Conservation (phyloP, 2,329 filamentous ascomycete genomes). For the Colletotrichum falcatum region DNA sequence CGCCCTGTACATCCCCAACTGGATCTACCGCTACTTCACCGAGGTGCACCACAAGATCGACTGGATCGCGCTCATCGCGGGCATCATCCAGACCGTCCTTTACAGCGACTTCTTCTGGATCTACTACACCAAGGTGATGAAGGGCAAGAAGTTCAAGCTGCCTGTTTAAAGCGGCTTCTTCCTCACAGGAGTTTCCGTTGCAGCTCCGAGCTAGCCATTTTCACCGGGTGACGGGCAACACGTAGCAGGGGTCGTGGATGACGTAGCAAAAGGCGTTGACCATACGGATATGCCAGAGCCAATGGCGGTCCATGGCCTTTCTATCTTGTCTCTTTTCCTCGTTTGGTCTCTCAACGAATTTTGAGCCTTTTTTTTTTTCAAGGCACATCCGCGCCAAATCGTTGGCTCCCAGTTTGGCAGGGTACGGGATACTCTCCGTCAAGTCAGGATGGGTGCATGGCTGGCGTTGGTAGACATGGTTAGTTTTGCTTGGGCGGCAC, state of each 20-base stretch:
- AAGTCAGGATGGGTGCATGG: conserved; percentile 39
- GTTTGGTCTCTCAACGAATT: conserved; percentile 12
- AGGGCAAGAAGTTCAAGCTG: conserved; percentile 89
- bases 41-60: conserved; percentile 81
- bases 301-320: conserved; percentile 14
- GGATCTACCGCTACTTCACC: conserved; percentile 90
- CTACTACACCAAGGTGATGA: conserved; percentile 96
- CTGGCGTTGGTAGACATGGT: conserved; percentile 41
- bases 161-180: conserved; percentile 70
- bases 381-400: conserved; percentile 9
- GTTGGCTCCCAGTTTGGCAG: conserved; percentile 16
- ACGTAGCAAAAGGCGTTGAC: not conserved
- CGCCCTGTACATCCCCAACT: conserved; percentile 97
- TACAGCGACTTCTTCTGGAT: conserved; percentile 99
- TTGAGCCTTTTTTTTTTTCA: not conserved
- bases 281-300: not conserved
- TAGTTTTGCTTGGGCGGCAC: conserved; percentile 34
- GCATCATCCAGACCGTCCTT: conserved; percentile 90
- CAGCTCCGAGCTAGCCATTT: not conserved
- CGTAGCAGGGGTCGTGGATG: conserved; percentile 16
- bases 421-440: conserved; percentile 33
- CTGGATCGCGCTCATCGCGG: conserved; percentile 88
- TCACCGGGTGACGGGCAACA: not conserved
- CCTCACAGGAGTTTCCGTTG: not conserved
- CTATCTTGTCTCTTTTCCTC: not conserved